A percentile compares a stretch with the other conserved stretches of the same genome.
Conservation (phyloP, 176 grass and related monocot species). For the Aechmea fasciata region DNA sequence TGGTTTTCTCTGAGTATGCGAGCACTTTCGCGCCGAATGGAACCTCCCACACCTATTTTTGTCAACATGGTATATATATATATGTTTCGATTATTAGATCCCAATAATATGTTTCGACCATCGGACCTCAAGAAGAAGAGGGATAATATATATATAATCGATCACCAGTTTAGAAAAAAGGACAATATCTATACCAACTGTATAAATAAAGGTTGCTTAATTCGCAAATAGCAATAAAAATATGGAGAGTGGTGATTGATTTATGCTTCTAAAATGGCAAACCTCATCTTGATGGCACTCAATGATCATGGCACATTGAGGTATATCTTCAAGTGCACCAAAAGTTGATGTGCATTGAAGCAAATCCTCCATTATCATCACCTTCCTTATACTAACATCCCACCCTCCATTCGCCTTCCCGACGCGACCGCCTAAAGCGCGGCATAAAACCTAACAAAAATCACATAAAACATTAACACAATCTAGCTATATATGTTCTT, state of each 20-base stretch:
- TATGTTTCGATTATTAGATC: not conserved
- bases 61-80: not conserved
- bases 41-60: constrained; percentile 59
- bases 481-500: not conserved
- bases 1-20: constrained; percentile 53
- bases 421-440: constrained; percentile 56
- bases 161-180: too few species aligned
- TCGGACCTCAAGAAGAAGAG: too few species aligned
- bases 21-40: constrained; percentile 59
- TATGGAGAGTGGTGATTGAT: not conserved
- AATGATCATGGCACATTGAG: constrained; percentile 41
- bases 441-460: constrained; percentile 52
- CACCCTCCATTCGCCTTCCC: constrained; percentile 42
- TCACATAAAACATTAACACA: not conserved
- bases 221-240: not conserved
- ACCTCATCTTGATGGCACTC: constrained; percentile 85
- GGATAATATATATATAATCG: too few species aligned
- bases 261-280: not conserved
- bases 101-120: too few species aligned
- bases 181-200: not conserved
- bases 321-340: constrained; percentile 22
- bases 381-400: constrained; percentile 69
- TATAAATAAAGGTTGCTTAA: not conserved
- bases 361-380: constrained; percentile 26
- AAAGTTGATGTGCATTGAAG: constrained; percentile 25